These are phyloP conservation scores for Hibiscus trionum DNA, from an alignment of 345 rosid species.

Conservation along the genomic window DNA sequence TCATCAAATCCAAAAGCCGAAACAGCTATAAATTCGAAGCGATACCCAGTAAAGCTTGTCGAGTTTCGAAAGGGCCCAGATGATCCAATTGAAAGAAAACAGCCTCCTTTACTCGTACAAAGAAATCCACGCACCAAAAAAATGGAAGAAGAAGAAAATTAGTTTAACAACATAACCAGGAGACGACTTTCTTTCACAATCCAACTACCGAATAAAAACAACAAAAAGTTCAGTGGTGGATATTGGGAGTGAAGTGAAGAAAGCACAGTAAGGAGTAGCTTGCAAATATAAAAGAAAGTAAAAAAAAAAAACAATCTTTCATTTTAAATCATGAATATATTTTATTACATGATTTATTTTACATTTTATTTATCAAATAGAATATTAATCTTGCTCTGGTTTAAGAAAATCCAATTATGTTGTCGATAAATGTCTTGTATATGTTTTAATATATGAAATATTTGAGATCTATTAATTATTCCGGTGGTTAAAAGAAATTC, in stretches of 20 bases:
- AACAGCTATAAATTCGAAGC: conserved; percentile 27
- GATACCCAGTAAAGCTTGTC: conserved; percentile 23
- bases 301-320: no score
- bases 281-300: neutral
- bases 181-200: neutral
- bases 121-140: neutral
- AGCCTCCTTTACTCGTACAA: conserved; percentile 5
- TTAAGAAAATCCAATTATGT: no score
- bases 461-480: no score
- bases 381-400: no score
- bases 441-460: no score
- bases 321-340: no score
- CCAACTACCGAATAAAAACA: neutral
- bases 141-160: neutral
- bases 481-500: no score
- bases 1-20: conserved; percentile 20
- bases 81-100: conserved; percentile 26
- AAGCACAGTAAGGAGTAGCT: neutral
- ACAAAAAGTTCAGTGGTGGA: conserved; percentile 13
- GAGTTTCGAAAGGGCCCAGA: conserved; percentile 28
- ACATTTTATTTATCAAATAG: no score
- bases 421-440: no score
- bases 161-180: neutral
- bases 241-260: neutral
- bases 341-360: no score